Evolutionary conservation across 2,329 filamentous ascomycete genomes (phyloP), one percentile per base, ranked within the genome.

Genomic region (Ascochyta rabiei): DNA sequence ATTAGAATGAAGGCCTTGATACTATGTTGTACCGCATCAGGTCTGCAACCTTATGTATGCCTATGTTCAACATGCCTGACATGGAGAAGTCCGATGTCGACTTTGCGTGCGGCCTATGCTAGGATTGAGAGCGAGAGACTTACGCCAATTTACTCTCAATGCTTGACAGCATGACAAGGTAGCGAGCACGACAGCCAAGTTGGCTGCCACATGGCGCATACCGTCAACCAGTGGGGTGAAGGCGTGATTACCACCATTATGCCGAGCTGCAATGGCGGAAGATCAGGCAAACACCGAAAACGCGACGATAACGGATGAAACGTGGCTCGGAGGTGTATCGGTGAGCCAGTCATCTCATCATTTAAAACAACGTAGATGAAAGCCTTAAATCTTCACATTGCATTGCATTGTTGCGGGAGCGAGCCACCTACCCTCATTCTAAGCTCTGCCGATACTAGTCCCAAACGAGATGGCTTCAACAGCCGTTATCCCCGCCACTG

Each of bases 141-240:
- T 23, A 15, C 9, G 40, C 21, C 35, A 6, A 16, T 6, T 6
- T 28, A 13, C 15, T 26, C 12, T 16, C 23, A 16, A 26, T 19
- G 21, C 19, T 51, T 40, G 23, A 18, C 8, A 45, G 38, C 21
- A 47, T 10, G 12, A 34, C 53, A 63, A 53, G 55, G 48, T 39
- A 56, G 45, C 33, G 35, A 63, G 37, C 59, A 62, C 59, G 59
- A 59, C 48, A 59, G 41, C 33, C 35, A 34, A 30, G 48, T 40
- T 48, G 28, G 35, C 39, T 50, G 41, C 53, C 42, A 56, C 56
- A 59, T 59, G 56, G 48, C 52, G 48, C 34, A 64, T 68, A 60
- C 48, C 63, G 69, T 71, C 67, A 72, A 42, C 51, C 41, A 55
- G 66, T 63, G 68, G 68, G 63, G 67, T 56, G 59, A 71, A 72